Percentiles rank a stretch among this genome's conserved stretches.
Evolutionary conservation across 768 basidiomycete species (phyloP).

Genomic region (Boletus pseudo-olivaceus): DNA sequence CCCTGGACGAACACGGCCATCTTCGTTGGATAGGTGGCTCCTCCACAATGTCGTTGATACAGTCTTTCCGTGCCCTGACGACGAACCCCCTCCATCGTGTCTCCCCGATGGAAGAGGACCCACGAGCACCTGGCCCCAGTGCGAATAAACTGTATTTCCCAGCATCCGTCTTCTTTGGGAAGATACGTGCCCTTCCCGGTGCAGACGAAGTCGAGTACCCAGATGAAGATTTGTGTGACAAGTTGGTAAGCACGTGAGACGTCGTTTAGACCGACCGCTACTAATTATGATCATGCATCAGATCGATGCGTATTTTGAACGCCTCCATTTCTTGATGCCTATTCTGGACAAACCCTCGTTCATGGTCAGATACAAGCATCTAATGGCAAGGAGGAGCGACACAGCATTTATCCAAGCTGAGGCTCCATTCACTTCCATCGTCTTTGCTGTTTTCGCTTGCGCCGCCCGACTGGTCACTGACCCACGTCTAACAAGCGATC

Average conservation of each 20-base stretch:
- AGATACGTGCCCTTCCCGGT: conserved; percentile 74
- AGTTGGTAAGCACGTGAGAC: conserved; percentile 55
- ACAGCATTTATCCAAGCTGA: conserved; percentile 51
- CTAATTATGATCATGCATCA: conserved; percentile 34
- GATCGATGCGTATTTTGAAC: conserved; percentile 85
- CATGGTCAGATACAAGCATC: conserved; percentile 59
- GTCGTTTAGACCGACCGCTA: conserved; percentile 11
- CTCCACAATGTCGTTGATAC: conserved; percentile 88
- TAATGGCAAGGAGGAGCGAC: conserved; percentile 72
- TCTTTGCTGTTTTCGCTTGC: conserved; percentile 91
- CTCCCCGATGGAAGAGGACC: conserved; percentile 83
- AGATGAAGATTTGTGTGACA: conserved; percentile 80
- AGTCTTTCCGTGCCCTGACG: conserved; percentile 77
- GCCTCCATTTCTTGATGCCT: conserved; percentile 86
- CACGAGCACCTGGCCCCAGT: conserved; percentile 71
- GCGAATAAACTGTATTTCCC: conserved; percentile 88
- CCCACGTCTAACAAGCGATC: conserved; percentile 57
- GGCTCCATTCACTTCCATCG: conserved; percentile 72
- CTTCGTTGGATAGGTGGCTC: conserved; percentile 92
- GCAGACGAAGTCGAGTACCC: conserved; percentile 88
- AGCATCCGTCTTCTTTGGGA: conserved; percentile 82
- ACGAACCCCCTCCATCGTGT: conserved; percentile 71
- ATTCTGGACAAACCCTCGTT: conserved; percentile 85
- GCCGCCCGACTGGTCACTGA: conserved; percentile 78
- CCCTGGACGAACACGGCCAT: conserved; percentile 85